These are phyloP conservation scores for Gleditsia sinensis DNA, from an alignment of 306 rosid genomes.

Conservation along the genomic window DNA sequence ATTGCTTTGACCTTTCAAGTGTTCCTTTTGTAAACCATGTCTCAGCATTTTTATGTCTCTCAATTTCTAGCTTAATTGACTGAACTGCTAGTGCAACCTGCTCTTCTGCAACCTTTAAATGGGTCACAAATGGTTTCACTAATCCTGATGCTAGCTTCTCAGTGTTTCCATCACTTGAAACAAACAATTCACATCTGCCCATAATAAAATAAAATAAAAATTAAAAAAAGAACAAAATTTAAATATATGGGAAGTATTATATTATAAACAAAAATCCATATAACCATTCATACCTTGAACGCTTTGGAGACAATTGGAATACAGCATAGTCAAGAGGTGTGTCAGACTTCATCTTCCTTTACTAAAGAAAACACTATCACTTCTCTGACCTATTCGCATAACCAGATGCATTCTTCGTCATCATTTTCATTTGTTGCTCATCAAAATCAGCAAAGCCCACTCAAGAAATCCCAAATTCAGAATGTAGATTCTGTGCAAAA, in stretches of 20 bases:
- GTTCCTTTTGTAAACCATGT: conserved; percentile 97
- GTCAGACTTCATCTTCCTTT: conserved; percentile 82
- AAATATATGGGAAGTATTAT: conserved; percentile 7
- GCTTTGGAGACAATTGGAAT: conserved; percentile 87
- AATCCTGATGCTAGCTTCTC: conserved; percentile 93
- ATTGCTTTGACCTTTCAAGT: conserved; percentile 73
- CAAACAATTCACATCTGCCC: conserved; percentile 84
- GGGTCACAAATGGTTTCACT: conserved; percentile 82
- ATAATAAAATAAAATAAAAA: too few species aligned
- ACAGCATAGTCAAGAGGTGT: conserved; percentile 89
- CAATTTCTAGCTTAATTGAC: conserved; percentile 81
- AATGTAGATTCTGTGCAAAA: conserved; percentile 41
- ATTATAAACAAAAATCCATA: conserved; percentile 17
- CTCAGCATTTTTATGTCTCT: conserved; percentile 59
- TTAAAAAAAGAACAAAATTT: conserved; percentile 15
- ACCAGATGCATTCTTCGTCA: conserved; percentile 33
- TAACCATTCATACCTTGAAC: conserved; percentile 61
- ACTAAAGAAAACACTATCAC: conserved; percentile 36
- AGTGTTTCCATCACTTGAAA: conserved; percentile 69
- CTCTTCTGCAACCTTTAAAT: conserved; percentile 87
- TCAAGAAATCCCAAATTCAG: conserved; percentile 25
- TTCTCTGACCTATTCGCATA: conserved; percentile 48
- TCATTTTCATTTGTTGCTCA: conserved; percentile 14
- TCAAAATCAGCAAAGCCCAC: conserved; percentile 32
- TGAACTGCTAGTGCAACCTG: conserved; percentile 73